A percentile compares a stretch with the other conserved stretches of the same genome.
phyloP scores from a whole-genome alignment of 2,329 filamentous ascomycete species.

The Talaromyces sp. region DNA sequence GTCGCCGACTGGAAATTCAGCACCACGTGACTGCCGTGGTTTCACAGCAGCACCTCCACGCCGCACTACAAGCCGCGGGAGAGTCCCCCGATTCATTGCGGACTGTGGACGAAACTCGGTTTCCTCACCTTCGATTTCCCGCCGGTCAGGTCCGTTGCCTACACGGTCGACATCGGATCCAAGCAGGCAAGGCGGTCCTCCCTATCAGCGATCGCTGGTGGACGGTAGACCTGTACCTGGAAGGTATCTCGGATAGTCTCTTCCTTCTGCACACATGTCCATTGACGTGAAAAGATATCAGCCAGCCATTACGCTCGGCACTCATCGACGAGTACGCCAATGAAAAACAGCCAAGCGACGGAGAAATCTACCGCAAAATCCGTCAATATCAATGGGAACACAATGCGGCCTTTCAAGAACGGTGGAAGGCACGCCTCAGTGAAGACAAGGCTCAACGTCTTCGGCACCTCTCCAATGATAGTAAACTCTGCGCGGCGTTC shows the following conservation, averaged over 20 bases:
- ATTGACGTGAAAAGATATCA: slow-evolving; percentile 17
- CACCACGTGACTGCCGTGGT: slow-evolving; percentile 28
- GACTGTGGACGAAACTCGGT: slow-evolving; percentile 4
- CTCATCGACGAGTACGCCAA: slow-evolving; percentile 26
- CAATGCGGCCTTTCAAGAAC: slow-evolving; percentile 11
- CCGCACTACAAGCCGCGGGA: slow-evolving; percentile 11
- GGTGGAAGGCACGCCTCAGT: slow-evolving; percentile 14
- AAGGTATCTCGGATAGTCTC: slow-evolving; percentile 14
- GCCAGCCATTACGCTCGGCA: slow-evolving; percentile 16
- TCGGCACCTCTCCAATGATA: slow-evolving; percentile 6
- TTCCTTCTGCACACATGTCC: not conserved
- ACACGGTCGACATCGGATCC: slow-evolving; percentile 19
- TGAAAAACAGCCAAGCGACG: slow-evolving; percentile 19
- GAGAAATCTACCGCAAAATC: slow-evolving; percentile 27
- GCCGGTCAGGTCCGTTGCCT: slow-evolving; percentile 18
- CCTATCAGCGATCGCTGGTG: slow-evolving; percentile 19
- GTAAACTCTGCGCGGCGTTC: slow-evolving; percentile 23
- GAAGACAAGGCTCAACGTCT: slow-evolving; percentile 10
- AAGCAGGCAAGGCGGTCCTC: slow-evolving; percentile 16
- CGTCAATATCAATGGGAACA: slow-evolving; percentile 15
- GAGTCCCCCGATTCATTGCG: slow-evolving; percentile 8
- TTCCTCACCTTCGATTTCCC: slow-evolving; percentile 16
- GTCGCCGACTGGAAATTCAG: slow-evolving; percentile 17
- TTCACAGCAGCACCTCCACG: slow-evolving; percentile 19
- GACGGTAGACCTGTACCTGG: slow-evolving; percentile 26